Percentiles rank a stretch among this genome's conserved stretches.
These are phyloP conservation scores for Neolentinus lepideus DNA, from an alignment of 1,284 basidiomycete species.

Conservation along the genomic window DNA sequence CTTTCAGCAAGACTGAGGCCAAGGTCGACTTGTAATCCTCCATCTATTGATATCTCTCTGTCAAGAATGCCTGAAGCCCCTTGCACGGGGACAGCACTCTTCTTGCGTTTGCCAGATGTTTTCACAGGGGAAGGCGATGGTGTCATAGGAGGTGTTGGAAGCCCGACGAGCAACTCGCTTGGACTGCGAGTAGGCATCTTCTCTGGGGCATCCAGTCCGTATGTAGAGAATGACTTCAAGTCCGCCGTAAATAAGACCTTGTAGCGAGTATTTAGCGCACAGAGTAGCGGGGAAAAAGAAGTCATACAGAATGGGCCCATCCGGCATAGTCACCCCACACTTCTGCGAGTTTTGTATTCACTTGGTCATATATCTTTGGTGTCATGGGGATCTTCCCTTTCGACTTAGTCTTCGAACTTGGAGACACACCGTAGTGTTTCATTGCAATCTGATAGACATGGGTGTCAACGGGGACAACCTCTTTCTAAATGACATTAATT, in stretches of 20 bases:
- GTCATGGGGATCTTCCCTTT: slow-evolving; percentile 54
- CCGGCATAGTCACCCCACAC: slow-evolving; percentile 86
- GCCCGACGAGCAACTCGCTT: not conserved
- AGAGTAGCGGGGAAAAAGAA: not conserved
- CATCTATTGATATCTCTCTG: not conserved
- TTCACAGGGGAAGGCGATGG: slow-evolving; percentile 10
- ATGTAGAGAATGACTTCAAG: slow-evolving; percentile 39
- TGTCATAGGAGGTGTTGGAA: slow-evolving; percentile 5
- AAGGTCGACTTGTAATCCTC: not conserved
- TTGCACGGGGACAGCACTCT: not conserved
- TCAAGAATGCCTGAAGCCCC: not conserved
- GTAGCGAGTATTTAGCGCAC: too few species aligned
- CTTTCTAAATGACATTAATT: slow-evolving; percentile 37
- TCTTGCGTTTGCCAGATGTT: slow-evolving; percentile 6
- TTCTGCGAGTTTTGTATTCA: slow-evolving; percentile 54
- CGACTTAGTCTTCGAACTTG: slow-evolving; percentile 18
- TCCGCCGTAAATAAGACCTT: slow-evolving; percentile 56
- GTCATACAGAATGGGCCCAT: slow-evolving; percentile 83
- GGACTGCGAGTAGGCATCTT: slow-evolving; percentile 8
- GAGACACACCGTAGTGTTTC: slow-evolving; percentile 73
- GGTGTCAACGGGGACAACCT: slow-evolving; percentile 88
- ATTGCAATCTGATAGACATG: slow-evolving; percentile 85
- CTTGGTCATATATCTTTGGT: slow-evolving; percentile 71
- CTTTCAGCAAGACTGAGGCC: slow-evolving; percentile 11
- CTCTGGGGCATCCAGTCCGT: slow-evolving; percentile 28